Percentiles rank a stretch among this genome's conserved stretches.
These are phyloP conservation scores for Sporothrix protearum DNA, from an alignment of 2,329 filamentous ascomycete genomes.

Conservation along the genomic window DNA sequence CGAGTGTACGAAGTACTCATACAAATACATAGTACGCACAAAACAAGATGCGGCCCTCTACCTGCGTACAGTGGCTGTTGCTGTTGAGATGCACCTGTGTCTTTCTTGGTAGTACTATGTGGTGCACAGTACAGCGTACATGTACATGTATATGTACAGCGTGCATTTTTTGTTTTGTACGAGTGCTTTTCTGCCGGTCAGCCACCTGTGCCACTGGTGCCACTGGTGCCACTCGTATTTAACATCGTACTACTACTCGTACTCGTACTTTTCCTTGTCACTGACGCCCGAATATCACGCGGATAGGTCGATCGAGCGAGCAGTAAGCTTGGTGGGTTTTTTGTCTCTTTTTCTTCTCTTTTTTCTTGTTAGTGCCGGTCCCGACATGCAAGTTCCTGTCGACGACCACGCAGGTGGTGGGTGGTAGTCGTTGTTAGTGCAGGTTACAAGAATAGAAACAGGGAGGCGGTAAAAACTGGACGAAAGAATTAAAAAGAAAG, in stretches of 20 bases:
- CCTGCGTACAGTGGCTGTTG: background rate
- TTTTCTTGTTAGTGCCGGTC: background rate
- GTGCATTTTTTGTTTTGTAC: background rate
- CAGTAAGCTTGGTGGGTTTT: background rate
- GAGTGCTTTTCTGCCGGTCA: background rate
- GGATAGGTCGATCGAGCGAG: background rate
- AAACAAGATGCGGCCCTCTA: background rate
- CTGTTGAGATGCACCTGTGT: background rate
- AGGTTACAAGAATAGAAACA: conserved; percentile 1
- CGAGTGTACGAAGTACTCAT: background rate
- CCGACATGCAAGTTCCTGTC: background rate
- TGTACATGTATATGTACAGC: too few relatives aligned
- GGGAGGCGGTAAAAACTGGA: background rate
- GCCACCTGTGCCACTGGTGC: background rate
- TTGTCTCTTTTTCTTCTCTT: background rate
- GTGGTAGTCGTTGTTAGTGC: conserved; percentile 7
- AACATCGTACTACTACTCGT: background rate
- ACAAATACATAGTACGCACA: background rate
- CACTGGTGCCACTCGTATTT: background rate
- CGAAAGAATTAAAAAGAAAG: background rate
- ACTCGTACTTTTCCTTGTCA: background rate
- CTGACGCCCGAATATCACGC: background rate
- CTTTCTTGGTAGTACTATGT: background rate
- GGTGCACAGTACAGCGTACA: background rate
- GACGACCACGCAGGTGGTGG: background rate